These are phyloP conservation scores for Kodamaea kakaduensis DNA, from an alignment of 805 yeast genomes.

Conservation along the genomic window DNA sequence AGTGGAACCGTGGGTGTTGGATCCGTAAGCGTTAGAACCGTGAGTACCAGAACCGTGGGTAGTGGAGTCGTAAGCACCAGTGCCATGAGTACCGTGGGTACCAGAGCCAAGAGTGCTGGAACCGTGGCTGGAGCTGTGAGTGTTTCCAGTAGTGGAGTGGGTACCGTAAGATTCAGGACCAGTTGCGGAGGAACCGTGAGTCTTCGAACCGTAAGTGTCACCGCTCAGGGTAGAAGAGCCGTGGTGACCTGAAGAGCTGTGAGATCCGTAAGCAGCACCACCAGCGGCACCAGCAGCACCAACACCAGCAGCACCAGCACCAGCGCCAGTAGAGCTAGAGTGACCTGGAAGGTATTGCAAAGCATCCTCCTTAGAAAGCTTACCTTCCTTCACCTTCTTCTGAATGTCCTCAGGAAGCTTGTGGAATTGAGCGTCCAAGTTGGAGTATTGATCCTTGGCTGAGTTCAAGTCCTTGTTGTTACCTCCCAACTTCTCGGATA, in stretches of 20 bases:
- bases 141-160: conserved; percentile 5
- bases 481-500: conserved; percentile 25
- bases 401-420: conserved; percentile 25
- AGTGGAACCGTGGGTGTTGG: conserved; percentile 11
- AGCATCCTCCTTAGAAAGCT: conserved; percentile 25
- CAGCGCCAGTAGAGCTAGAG: not conserved
- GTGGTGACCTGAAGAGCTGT: conserved; percentile 3
- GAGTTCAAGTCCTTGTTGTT: conserved; percentile 19
- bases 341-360: conserved; percentile 18
- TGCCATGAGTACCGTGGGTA: conserved; percentile 10
- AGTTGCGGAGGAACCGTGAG: conserved; percentile 7
- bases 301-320: conserved; percentile 17
- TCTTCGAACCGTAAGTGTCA: conserved; percentile 16
- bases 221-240: not conserved
- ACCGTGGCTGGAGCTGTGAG: conserved; percentile 14
- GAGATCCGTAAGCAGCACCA: conserved; percentile 9
- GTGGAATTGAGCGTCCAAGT: conserved; percentile 5
- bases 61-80: conserved; percentile 9
- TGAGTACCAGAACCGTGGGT: conserved; percentile 12
- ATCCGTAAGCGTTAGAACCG: conserved; percentile 5
- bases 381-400: conserved; percentile 29
- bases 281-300: conserved; percentile 12
- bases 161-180: conserved; percentile 7
- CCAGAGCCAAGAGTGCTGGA: conserved; percentile 12
- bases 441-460: not conserved